A percentile compares a stretch with the other conserved stretches of the same genome.
Conservation (phyloP, 768 basidiomycete species). For the Termitomyces sp. region DNA sequence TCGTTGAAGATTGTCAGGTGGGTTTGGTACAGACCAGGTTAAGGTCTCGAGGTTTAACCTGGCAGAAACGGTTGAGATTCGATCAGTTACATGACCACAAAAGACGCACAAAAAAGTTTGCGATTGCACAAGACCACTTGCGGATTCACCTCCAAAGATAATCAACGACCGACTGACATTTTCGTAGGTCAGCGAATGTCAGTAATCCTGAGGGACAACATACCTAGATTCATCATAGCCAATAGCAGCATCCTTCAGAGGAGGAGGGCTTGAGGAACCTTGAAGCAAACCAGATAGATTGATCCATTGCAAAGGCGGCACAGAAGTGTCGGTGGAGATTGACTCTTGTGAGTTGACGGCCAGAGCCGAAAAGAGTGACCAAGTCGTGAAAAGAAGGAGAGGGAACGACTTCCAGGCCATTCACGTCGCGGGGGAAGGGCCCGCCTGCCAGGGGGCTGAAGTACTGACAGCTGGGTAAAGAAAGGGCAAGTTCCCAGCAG, state of each 20-base stretch:
- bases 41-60: constrained; percentile 64
- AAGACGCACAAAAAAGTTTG: constrained; percentile 63
- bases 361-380: constrained; percentile 16
- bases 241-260: constrained; percentile 69
- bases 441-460: constrained; percentile 14
- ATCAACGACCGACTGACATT: constrained; percentile 51
- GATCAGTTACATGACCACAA: not conserved
- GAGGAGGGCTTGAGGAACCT: constrained; percentile 54
- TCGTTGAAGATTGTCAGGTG: constrained; percentile 42
- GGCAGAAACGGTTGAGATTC: constrained; percentile 1
- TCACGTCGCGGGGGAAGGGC: constrained; percentile 16
- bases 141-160: constrained; percentile 75
- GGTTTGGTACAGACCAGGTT: constrained; percentile 55
- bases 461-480: constrained; percentile 8
- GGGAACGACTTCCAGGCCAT: constrained; percentile 27
- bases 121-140: constrained; percentile 56
- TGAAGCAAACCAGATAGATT: constrained; percentile 57
- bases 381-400: constrained; percentile 22
- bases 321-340: constrained; percentile 48
- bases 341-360: constrained; percentile 37
- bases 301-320: constrained; percentile 74
- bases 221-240: constrained; percentile 53
- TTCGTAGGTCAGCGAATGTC: constrained; percentile 2
- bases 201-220: not conserved
- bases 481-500: constrained; percentile 8